Conservation (phyloP, 1,284 basidiomycete genomes). For the Phenoliferia sp. region DNA sequence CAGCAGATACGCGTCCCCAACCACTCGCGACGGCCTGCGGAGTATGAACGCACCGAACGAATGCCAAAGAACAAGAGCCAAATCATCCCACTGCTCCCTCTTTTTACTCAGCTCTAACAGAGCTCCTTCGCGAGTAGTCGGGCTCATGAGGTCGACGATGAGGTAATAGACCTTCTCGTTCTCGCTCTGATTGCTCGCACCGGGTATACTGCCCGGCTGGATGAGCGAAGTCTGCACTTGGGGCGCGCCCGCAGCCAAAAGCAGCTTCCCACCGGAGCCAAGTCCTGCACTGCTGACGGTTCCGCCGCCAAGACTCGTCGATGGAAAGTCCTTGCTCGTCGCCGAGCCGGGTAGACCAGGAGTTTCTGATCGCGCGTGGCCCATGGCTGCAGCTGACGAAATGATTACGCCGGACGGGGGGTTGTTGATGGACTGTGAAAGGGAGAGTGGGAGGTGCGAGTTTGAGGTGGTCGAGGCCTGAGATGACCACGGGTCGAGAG, state of each 20-base stretch:
- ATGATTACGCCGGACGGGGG: conserved; percentile 38
- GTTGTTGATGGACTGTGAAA: conserved; percentile 42
- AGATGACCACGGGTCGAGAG: neutral
- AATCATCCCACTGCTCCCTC: conserved; percentile 96
- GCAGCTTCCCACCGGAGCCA: conserved; percentile 25
- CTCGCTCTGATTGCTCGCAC: conserved; percentile 45
- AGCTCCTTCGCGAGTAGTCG: conserved; percentile 74
- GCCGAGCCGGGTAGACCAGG: conserved; percentile 8
- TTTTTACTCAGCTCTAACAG: conserved; percentile 97
- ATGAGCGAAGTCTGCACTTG: conserved; percentile 24
- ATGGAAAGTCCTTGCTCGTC: neutral
- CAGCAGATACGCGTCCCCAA: neutral
- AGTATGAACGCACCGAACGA: conserved; percentile 74
- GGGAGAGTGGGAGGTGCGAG: conserved; percentile 42
- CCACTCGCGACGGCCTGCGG: neutral
- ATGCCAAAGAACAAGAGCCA: conserved; percentile 97
- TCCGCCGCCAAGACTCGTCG: neutral
- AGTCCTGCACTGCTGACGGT: no score
- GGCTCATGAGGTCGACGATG: conserved; percentile 76
- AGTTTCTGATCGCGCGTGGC: conserved; percentile 19
- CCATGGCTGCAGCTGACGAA: conserved; percentile 22
- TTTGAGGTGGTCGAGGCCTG: neutral
- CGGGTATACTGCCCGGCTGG: conserved; percentile 31
- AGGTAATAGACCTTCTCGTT: conserved; percentile 76
- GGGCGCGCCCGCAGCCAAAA: conserved; percentile 15